Conservation (phyloP, 371 early-diverging fungal species). For the Mucor piriformis region DNA sequence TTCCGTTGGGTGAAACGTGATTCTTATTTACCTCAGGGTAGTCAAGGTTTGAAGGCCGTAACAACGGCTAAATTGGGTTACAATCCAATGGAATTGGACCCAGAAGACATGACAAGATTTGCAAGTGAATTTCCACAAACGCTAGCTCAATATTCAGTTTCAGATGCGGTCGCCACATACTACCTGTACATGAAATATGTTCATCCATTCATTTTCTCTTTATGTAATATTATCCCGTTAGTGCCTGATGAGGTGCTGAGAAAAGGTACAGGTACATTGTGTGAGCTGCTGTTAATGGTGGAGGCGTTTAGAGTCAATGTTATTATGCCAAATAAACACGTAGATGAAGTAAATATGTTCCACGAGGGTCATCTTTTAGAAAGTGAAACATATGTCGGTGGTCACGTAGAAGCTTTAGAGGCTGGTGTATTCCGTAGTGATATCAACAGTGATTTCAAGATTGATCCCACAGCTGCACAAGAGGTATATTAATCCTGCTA, state of each 20-base stretch:
- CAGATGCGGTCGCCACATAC: constrained; percentile 99
- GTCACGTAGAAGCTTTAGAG: constrained; percentile 98
- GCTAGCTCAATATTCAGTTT: constrained; percentile 99
- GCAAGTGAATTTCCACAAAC: constrained; percentile 94
- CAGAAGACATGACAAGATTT: constrained; percentile 98
- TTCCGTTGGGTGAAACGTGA: constrained; percentile 99
- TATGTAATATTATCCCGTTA: constrained; percentile 99
- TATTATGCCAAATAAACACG: constrained; percentile 97
- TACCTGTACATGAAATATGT: constrained; percentile 99
- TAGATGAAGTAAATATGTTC: constrained; percentile 72
- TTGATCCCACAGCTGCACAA: constrained; percentile 79
- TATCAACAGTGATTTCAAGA: constrained; percentile 86
- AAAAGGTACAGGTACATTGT: constrained; percentile 98
- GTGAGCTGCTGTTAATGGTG: constrained; percentile 98
- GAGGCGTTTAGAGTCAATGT: constrained; percentile 92
- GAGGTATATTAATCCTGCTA: constrained; percentile 43
- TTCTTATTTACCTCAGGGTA: constrained; percentile 97
- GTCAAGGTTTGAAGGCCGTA: constrained; percentile 97
- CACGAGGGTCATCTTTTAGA: constrained; percentile 94
- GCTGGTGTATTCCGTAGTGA: constrained; percentile 99
- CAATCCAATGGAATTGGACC: constrained; percentile 98
- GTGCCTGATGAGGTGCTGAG: constrained; percentile 96
- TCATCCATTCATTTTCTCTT: constrained; percentile 98
- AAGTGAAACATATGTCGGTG: constrained; percentile 98
- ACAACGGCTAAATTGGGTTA: constrained; percentile 98